phyloP scores from a whole-genome alignment of 2,329 filamentous ascomycete species.

The Pyricularia grisea region DNA sequence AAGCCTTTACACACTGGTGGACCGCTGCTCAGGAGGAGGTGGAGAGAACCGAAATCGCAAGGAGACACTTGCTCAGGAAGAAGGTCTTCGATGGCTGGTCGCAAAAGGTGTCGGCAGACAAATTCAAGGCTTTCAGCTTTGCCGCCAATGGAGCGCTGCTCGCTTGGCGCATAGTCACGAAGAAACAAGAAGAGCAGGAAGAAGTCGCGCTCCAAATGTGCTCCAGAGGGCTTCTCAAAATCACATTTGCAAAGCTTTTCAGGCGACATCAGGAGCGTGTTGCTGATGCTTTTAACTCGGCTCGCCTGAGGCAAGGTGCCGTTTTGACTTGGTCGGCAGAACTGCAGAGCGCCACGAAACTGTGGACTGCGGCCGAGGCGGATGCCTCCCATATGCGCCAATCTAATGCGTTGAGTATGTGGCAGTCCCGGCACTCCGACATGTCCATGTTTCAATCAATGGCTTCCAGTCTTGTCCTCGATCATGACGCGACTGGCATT shows the following conservation, averaged over 20 bases:
- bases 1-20: slow-evolving; percentile 62
- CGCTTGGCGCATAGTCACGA: background rate
- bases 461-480: slow-evolving; percentile 7
- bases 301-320: background rate
- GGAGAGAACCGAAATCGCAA: slow-evolving; percentile 56
- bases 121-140: slow-evolving; percentile 35
- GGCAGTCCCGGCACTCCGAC: background rate
- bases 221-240: background rate
- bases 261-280: background rate
- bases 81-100: slow-evolving; percentile 63
- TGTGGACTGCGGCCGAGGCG: background rate
- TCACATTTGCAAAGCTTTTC: background rate
- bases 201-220: background rate
- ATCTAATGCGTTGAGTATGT: background rate
- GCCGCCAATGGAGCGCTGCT: background rate
- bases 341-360: background rate
- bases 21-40: slow-evolving; percentile 54
- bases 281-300: background rate
- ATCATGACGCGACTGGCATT: slow-evolving; percentile 10
- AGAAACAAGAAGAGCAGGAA: background rate
- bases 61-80: slow-evolving; percentile 60
- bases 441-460: background rate
- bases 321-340: background rate
- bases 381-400: background rate
- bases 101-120: slow-evolving; percentile 52